Evolutionary conservation across 2,329 filamentous ascomycete species (phyloP).

Genomic region (Calonectria henricotiae): DNA sequence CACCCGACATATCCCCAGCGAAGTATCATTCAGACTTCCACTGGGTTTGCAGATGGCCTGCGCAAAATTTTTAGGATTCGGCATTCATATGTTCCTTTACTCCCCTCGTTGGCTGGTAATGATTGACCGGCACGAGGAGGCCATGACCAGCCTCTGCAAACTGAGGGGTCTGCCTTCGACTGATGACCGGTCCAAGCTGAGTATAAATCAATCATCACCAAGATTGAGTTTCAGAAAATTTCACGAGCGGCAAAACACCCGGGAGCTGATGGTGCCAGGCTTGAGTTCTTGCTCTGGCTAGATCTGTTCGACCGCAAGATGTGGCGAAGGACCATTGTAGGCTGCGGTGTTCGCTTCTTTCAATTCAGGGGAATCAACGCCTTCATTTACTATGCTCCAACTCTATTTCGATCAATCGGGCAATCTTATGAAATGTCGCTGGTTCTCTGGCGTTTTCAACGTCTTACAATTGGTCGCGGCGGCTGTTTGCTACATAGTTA

Average conservation of each 20-base stretch:
- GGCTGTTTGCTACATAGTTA: conserved; percentile 64
- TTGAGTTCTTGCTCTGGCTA: conserved; percentile 64
- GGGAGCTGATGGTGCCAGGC: conserved; percentile 55
- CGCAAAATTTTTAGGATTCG: conserved; percentile 52
- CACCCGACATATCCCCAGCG: conserved; percentile 61
- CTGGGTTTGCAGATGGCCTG: conserved; percentile 61
- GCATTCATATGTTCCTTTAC: conserved; percentile 64
- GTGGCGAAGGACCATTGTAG: conserved; percentile 34
- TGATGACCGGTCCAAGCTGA: conserved; percentile 65
- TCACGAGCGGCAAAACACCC: conserved; percentile 22
- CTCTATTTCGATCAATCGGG: conserved; percentile 49
- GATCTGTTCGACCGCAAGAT: conserved; percentile 63
- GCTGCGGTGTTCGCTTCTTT: conserved; percentile 35
- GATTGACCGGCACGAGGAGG: conserved; percentile 59
- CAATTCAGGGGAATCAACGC: conserved; percentile 39
- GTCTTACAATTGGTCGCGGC: conserved; percentile 62
- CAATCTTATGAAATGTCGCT: conserved; percentile 53
- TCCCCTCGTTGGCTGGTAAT: conserved; percentile 65
- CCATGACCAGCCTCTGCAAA: conserved; percentile 58
- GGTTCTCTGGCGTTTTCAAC: conserved; percentile 62
- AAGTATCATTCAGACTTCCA: conserved; percentile 64
- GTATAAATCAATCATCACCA: conserved; percentile 66
- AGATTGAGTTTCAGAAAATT: conserved; percentile 63
- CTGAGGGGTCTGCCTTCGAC: conserved; percentile 60
- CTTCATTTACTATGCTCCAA: conserved; percentile 66